Conservation (phyloP, 768 basidiomycete genomes). For the Butyriboletus loyo region DNA sequence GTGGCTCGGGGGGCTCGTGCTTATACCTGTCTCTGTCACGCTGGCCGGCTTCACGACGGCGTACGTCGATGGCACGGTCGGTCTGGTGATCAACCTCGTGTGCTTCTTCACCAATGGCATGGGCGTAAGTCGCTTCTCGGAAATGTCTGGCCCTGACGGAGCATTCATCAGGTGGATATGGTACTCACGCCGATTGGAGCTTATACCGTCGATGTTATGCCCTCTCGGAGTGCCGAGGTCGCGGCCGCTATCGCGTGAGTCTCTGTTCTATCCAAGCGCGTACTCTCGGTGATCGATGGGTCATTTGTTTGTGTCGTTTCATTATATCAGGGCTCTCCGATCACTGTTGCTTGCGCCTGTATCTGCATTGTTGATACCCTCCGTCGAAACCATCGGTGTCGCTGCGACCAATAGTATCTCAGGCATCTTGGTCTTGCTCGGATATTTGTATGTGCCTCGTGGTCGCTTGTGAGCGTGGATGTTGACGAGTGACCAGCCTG, state of each 20-base stretch:
- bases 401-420: slow-evolving; percentile 45
- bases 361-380: slow-evolving; percentile 30
- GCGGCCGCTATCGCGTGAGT: slow-evolving; percentile 55
- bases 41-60: slow-evolving; percentile 47
- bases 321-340: slow-evolving; percentile 17
- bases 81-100: slow-evolving; percentile 48
- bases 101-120: slow-evolving; percentile 63
- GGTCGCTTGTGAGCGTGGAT: background rate
- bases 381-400: slow-evolving; percentile 53
- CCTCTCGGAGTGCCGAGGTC: slow-evolving; percentile 59
- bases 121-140: slow-evolving; percentile 43
- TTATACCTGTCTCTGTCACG: slow-evolving; percentile 54
- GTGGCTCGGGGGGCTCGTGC: slow-evolving; percentile 41
- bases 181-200: slow-evolving; percentile 53
- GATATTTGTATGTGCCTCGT: slow-evolving; percentile 45
- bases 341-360: slow-evolving; percentile 18
- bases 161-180: slow-evolving; percentile 46
- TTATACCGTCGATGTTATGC: slow-evolving; percentile 61
- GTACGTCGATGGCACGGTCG: slow-evolving; percentile 47
- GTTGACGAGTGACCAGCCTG: slow-evolving; percentile 35
- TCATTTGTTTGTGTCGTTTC: background rate
- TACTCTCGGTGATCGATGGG: background rate
- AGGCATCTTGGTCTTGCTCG: slow-evolving; percentile 46
- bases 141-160: background rate
- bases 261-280: background rate